Conservation (phyloP, 305 asterid species). For the Fraxinus ornus region DNA sequence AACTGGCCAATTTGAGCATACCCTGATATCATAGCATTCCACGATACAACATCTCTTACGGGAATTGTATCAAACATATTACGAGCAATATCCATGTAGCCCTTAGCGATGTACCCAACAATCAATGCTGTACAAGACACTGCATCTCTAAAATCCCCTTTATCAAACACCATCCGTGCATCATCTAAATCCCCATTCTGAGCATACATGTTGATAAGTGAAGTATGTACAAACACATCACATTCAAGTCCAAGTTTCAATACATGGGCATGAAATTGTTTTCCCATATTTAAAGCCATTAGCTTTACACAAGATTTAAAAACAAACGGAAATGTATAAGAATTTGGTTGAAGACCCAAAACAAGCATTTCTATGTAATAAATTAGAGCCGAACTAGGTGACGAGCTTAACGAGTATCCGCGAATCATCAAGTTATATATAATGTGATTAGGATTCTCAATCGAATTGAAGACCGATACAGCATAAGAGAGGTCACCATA, state of each 20-base stretch:
- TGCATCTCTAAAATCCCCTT: slow-evolving; percentile 50
- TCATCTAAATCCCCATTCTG: slow-evolving; percentile 47
- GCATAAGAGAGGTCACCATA: slow-evolving; percentile 53
- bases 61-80: slow-evolving; percentile 58
- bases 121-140: slow-evolving; percentile 73
- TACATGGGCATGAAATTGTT: slow-evolving; percentile 60
- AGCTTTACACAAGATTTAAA: slow-evolving; percentile 54
- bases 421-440: slow-evolving; percentile 60
- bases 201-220: slow-evolving; percentile 63
- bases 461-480: slow-evolving; percentile 41
- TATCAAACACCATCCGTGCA: slow-evolving; percentile 62
- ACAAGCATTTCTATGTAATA: slow-evolving; percentile 47
- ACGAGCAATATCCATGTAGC: slow-evolving; percentile 51
- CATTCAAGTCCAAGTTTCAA: slow-evolving; percentile 51
- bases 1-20: slow-evolving; percentile 49
- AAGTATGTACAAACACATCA: slow-evolving; percentile 61
- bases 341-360: slow-evolving; percentile 48
- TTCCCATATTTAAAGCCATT: slow-evolving; percentile 30
- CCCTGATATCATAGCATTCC: slow-evolving; percentile 73
- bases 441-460: slow-evolving; percentile 51
- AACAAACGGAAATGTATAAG: slow-evolving; percentile 61
- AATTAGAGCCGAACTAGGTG: slow-evolving; percentile 38
- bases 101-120: slow-evolving; percentile 45
- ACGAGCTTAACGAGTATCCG: slow-evolving; percentile 52
- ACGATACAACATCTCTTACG: slow-evolving; percentile 58